Percentiles rank a stretch among this genome's conserved stretches.
Evolutionary conservation across 768 basidiomycete genomes (phyloP).

Genomic region (Amanita polypyramis): DNA sequence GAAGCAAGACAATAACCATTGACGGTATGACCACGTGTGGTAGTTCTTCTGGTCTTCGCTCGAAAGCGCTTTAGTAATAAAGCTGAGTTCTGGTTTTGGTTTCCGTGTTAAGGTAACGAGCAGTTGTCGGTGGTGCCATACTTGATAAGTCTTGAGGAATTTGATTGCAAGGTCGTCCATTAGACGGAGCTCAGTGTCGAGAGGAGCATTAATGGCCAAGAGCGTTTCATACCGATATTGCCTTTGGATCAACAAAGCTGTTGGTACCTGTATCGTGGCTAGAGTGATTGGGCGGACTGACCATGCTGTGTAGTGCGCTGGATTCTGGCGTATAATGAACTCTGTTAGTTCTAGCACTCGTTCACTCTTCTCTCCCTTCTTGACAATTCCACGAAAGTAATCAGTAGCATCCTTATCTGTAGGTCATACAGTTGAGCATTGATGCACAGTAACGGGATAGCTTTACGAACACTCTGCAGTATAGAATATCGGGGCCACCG

Average conservation of each 20-base stretch:
- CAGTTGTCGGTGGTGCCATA: slow-evolving; percentile 89
- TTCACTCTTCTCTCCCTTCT: slow-evolving; percentile 64
- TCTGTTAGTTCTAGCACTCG: slow-evolving; percentile 86
- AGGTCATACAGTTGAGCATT: background rate
- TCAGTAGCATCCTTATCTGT: slow-evolving; percentile 88
- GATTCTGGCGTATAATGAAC: slow-evolving; percentile 81
- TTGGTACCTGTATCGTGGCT: background rate
- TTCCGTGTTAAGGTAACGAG: slow-evolving; percentile 47
- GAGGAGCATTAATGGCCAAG: slow-evolving; percentile 48
- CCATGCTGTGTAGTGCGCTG: slow-evolving; percentile 97
- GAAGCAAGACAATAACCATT: slow-evolving; percentile 88
- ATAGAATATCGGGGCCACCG: slow-evolving; percentile 91
- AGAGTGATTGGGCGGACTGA: slow-evolving; percentile 23
- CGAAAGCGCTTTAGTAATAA: slow-evolving; percentile 63
- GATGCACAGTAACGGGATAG: slow-evolving; percentile 4
- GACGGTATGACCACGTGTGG: slow-evolving; percentile 97
- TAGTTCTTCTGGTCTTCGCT: slow-evolving; percentile 86
- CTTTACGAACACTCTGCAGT: slow-evolving; percentile 66
- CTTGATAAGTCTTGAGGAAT: slow-evolving; percentile 93
- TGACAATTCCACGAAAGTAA: slow-evolving; percentile 82
- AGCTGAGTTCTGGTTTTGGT: slow-evolving; percentile 62
- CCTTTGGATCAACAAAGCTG: slow-evolving; percentile 33
- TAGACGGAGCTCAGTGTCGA: slow-evolving; percentile 69
- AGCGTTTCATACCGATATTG: slow-evolving; percentile 92
- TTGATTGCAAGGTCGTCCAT: slow-evolving; percentile 83